A percentile compares a stretch with the other conserved stretches of the same genome.
Evolutionary conservation across 148 eudicot species (phyloP).

Genomic region (Amaranthus hypochondriacus): DNA sequence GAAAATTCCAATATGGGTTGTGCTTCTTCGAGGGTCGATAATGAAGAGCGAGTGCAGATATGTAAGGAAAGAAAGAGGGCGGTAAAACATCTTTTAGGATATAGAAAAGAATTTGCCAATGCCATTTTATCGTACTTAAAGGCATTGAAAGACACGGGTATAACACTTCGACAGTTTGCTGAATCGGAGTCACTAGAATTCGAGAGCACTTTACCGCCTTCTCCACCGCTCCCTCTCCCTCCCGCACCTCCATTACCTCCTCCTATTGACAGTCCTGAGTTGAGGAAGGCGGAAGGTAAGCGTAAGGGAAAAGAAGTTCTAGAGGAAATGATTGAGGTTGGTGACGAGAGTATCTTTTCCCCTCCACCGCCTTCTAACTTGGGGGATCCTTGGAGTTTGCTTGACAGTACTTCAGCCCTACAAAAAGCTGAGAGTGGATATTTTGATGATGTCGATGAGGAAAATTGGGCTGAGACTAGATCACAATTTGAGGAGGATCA

Average conservation of each 20-base stretch:
- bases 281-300: constrained; percentile 27
- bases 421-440: constrained; percentile 26
- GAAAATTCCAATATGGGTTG: constrained; percentile 51
- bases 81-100: constrained; percentile 57
- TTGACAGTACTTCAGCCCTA: constrained; percentile 35
- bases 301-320: constrained; percentile 22
- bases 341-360: constrained; percentile 33
- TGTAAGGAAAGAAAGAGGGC: constrained; percentile 67
- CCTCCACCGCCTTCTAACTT: constrained; percentile 56
- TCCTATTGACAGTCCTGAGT: constrained; percentile 47
- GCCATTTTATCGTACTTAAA: constrained; percentile 60
- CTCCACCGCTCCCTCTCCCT: constrained; percentile 69
- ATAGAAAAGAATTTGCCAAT: constrained; percentile 61
- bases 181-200: constrained; percentile 64
- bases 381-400: constrained; percentile 49
- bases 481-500: constrained; percentile 53
- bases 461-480: constrained; percentile 70
- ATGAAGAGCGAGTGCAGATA: constrained; percentile 56
- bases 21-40: constrained; percentile 54
- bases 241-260: constrained; percentile 91
- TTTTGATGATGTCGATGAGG: constrained; percentile 52
- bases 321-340: constrained; percentile 49
- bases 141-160: constrained; percentile 71
- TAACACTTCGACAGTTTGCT: constrained; percentile 68
- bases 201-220: constrained; percentile 47